Evolutionary conservation across 2,329 filamentous ascomycete species (phyloP).

Genomic region (Aureobasidium zeae): DNA sequence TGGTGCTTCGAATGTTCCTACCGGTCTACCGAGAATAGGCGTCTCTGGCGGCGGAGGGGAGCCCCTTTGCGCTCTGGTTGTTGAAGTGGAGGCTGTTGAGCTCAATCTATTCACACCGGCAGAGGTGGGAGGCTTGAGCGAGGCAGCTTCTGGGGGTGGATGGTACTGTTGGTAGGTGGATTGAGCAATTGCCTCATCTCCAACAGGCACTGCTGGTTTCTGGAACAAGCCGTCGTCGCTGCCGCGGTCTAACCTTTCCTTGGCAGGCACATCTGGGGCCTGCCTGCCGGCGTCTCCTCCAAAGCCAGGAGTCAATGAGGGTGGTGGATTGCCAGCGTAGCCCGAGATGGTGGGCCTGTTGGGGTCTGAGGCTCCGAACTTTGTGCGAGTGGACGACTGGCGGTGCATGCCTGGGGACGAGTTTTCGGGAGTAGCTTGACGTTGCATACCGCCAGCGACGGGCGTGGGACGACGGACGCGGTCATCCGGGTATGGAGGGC

Average conservation of each 20-base stretch:
- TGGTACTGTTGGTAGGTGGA: constrained; percentile 47
- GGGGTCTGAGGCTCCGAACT: constrained; percentile 41
- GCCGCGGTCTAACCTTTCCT: constrained; percentile 38
- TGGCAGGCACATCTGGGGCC: constrained; percentile 64
- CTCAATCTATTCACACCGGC: constrained; percentile 52
- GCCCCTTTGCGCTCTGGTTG: constrained; percentile 80
- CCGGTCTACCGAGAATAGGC: constrained; percentile 67
- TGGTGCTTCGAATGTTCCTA: constrained; percentile 55
- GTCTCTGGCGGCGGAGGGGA: constrained; percentile 94
- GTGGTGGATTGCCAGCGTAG: constrained; percentile 33
- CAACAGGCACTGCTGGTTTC: constrained; percentile 32
- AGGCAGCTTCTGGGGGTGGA: constrained; percentile 40
- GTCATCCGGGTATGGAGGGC: constrained; percentile 40
- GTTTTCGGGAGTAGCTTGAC: constrained; percentile 27
- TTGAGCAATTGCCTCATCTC: constrained; percentile 7
- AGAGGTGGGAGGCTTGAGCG: constrained; percentile 44
- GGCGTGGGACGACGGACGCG: constrained; percentile 21
- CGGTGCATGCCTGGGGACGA: constrained; percentile 19
- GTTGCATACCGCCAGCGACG: constrained; percentile 28
- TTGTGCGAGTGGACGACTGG: constrained; percentile 25
- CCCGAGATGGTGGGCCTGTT: constrained; percentile 39
- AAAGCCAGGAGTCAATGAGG: constrained; percentile 16
- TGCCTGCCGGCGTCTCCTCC: constrained; percentile 54
- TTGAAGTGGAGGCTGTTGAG: constrained; percentile 88
- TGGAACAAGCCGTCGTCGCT: constrained; percentile 61